A percentile compares a stretch with the other conserved stretches of the same genome.
phyloP scores from a whole-genome alignment of 2,329 filamentous ascomycete species.

The Fusarium sterilihyphosum region DNA sequence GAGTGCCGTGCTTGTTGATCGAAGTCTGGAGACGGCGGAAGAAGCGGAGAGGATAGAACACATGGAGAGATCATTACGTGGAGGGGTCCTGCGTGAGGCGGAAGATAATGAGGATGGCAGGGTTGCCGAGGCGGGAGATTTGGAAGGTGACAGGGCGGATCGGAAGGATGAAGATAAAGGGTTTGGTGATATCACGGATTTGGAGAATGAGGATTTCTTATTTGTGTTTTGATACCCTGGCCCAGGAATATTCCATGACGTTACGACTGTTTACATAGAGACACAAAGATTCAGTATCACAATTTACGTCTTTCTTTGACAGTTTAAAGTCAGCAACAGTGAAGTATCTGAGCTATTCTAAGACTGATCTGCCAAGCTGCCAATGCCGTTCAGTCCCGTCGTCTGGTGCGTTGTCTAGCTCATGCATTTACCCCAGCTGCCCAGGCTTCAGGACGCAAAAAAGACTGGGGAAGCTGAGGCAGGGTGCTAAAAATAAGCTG shows the following conservation, averaged over 20 bases:
- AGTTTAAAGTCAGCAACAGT: fast-evolving
- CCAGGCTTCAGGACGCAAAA: neutral
- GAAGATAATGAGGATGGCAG: constrained; percentile 6
- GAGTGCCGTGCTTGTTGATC: constrained; percentile 64
- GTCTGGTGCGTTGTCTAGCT: neutral
- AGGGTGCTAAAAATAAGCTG: fast-evolving
- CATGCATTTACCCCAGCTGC: constrained; percentile 3
- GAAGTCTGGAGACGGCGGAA: constrained; percentile 64
- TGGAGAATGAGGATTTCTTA: constrained; percentile 71
- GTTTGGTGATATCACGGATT: constrained; percentile 64
- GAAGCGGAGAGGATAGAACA: constrained; percentile 52
- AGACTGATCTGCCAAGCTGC: neutral
- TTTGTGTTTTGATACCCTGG: constrained; percentile 58
- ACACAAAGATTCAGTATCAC: neutral
- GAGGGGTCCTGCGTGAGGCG: constrained; percentile 12
- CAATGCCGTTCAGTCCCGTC: constrained; percentile 4
- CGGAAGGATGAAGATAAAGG: constrained; percentile 39
- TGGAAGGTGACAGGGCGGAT: constrained; percentile 9
- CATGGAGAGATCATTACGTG: constrained; percentile 37
- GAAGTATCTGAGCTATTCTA: neutral
- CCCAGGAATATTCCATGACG: neutral
- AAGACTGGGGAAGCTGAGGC: fast-evolving
- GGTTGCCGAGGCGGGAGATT: constrained; percentile 12
- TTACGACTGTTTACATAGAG: neutral
- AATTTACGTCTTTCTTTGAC: neutral